phyloP scores from a whole-genome alignment of 768 basidiomycete species.

The Hypholoma fasciculare region DNA sequence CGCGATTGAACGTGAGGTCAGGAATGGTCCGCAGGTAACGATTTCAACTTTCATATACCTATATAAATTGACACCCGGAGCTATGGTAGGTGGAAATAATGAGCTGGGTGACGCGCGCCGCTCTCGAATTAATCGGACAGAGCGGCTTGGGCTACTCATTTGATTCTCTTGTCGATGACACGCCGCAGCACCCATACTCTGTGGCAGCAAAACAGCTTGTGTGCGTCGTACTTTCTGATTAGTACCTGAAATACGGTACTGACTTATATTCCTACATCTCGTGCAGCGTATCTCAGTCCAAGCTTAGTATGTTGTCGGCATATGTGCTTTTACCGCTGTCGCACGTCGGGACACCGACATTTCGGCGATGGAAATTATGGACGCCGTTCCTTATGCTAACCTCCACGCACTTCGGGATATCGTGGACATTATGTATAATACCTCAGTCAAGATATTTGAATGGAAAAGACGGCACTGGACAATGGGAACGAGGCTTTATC shows the following conservation, averaged over 20 bases:
- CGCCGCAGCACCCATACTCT: constrained; percentile 28
- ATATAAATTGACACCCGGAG: constrained; percentile 2
- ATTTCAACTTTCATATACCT: not conserved
- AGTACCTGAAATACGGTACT: too few species aligned
- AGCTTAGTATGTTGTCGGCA: constrained; percentile 1
- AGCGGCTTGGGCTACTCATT: constrained; percentile 45
- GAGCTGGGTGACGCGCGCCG: constrained; percentile 38
- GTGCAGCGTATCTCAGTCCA: not conserved
- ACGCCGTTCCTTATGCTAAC: constrained; percentile 29
- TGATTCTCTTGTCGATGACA: constrained; percentile 32
- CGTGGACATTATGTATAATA: constrained; percentile 32
- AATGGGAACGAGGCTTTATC: constrained; percentile 34
- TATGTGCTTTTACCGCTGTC: constrained; percentile 15
- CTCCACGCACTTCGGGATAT: constrained; percentile 32
- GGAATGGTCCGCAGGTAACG: constrained; percentile 28
- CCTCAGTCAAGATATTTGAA: constrained; percentile 33
- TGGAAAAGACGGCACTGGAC: constrained; percentile 31
- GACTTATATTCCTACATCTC: too few species aligned
- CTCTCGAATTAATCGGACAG: constrained; percentile 50
- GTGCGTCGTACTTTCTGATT: constrained; percentile 15
- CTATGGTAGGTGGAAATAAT: constrained; percentile 29
- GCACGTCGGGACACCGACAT: constrained; percentile 25
- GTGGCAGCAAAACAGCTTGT: constrained; percentile 28
- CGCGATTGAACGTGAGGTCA: constrained; percentile 20
- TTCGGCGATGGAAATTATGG: constrained; percentile 33